These are phyloP conservation scores for Candida montana DNA, from an alignment of 805 yeast genomes.

Conservation along the genomic window DNA sequence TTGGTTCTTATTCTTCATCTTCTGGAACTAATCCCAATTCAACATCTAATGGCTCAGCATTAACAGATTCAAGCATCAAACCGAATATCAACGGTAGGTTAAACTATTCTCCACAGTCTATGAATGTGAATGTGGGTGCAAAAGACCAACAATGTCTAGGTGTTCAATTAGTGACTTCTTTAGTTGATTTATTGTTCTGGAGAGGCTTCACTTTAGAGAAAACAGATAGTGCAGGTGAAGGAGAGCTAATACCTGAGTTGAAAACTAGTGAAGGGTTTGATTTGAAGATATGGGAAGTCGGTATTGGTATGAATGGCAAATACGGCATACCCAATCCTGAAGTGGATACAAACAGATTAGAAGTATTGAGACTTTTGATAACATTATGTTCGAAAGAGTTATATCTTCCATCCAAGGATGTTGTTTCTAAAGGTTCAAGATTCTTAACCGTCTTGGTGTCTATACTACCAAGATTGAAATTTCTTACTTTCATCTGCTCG, in stretches of 20 bases:
- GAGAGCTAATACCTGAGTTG: background rate
- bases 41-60: constrained; percentile 6
- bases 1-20: constrained; percentile 26
- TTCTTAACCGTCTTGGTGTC: constrained; percentile 53
- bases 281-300: constrained; percentile 70
- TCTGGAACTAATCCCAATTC: constrained; percentile 8
- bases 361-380: constrained; percentile 56
- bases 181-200: constrained; percentile 47
- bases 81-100: constrained; percentile 15
- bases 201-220: constrained; percentile 49
- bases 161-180: constrained; percentile 30
- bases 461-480: constrained; percentile 42
- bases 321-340: constrained; percentile 32
- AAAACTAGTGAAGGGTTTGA: constrained; percentile 23
- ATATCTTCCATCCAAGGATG: constrained; percentile 39
- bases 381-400: constrained; percentile 57
- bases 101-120: constrained; percentile 14
- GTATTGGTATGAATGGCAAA: constrained; percentile 46
- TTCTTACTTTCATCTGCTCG: constrained; percentile 57
- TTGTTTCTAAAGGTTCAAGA: constrained; percentile 51
- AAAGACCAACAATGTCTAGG: constrained; percentile 25
- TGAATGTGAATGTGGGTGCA: constrained; percentile 14
- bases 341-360: constrained; percentile 61
- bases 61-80: constrained; percentile 14
- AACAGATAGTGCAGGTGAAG: constrained; percentile 11